These are phyloP conservation scores for Metschnikowia drakensbergensis DNA, from an alignment of 805 yeast species.

Conservation along the genomic window DNA sequence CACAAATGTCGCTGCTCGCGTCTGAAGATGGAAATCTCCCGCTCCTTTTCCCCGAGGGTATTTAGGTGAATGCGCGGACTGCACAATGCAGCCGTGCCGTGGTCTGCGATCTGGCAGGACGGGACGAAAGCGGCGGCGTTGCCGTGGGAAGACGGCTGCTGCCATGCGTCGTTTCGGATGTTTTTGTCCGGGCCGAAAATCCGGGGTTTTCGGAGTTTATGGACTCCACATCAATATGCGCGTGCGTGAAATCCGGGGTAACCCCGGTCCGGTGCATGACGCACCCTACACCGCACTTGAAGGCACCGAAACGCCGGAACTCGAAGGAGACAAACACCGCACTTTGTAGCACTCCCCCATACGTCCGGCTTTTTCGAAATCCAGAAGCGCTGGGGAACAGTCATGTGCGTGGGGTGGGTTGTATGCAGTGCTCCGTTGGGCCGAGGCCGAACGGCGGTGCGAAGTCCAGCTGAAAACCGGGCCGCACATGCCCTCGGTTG, in stretches of 20 bases:
- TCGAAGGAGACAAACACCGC: not conserved
- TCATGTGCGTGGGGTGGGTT: not conserved
- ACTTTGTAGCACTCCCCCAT: too few relatives aligned
- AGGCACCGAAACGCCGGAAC: too few relatives aligned
- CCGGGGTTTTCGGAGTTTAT: not conserved
- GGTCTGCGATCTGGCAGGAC: not conserved
- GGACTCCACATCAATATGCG: not conserved
- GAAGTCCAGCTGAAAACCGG: not conserved
- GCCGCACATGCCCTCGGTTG: too few relatives aligned
- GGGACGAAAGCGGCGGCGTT: too few relatives aligned
- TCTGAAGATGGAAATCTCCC: conserved; percentile 1
- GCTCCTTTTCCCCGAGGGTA: conserved; percentile 18
- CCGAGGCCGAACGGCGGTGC: conserved; percentile 4
- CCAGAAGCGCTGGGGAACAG: not conserved
- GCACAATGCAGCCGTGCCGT: conserved; percentile 1
- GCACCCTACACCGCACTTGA: not conserved
- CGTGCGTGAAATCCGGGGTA: conserved; percentile 16
- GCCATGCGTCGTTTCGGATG: too few relatives aligned
- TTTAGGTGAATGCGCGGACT: not conserved
- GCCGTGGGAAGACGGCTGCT: too few relatives aligned
- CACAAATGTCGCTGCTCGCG: conserved; percentile 5
- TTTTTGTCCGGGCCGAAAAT: not conserved
- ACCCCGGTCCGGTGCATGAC: conserved; percentile 1
- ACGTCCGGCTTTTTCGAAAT: too few relatives aligned
- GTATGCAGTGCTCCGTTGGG: not conserved